Evolutionary conservation across 257 asterid species (phyloP).

Genomic region (Lithospermum erythrorhizon): DNA sequence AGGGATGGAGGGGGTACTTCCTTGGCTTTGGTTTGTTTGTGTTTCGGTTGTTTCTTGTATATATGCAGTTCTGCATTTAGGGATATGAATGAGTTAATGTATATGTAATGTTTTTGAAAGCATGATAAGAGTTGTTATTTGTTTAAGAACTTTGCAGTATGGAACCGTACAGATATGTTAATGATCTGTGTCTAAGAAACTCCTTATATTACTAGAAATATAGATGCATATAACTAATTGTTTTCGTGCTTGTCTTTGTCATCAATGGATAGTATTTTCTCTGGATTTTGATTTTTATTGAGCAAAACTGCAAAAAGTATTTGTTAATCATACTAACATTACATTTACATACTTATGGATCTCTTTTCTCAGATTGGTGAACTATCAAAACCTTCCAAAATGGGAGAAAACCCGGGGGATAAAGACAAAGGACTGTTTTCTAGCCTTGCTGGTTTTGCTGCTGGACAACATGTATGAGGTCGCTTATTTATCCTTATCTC

Average conservation of each 20-base stretch:
- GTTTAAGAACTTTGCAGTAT: neutral
- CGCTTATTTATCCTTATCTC: too few relatives aligned
- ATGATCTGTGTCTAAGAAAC: neutral
- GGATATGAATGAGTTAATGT: neutral
- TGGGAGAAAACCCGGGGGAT: conserved; percentile 1
- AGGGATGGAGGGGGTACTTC: too few relatives aligned
- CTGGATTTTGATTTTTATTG: too few relatives aligned
- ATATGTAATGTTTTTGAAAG: neutral
- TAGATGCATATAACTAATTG: neutral
- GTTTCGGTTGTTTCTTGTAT: neutral
- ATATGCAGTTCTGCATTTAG: neutral
- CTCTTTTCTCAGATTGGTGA: neutral
- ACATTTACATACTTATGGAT: too few relatives aligned
- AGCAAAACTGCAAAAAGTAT: too few relatives aligned
- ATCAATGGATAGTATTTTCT: too few relatives aligned
- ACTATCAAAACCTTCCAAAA: neutral
- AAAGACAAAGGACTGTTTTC: conserved; percentile 8
- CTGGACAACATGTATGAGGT: conserved; percentile 1
- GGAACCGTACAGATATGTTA: neutral
- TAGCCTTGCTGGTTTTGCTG: conserved; percentile 2
- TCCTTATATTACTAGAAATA: too few relatives aligned
- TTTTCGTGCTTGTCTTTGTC: neutral
- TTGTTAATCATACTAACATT: too few relatives aligned
- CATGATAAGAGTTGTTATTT: neutral
- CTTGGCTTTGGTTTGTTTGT: neutral